Evolutionary conservation across 2,329 filamentous ascomycete species (phyloP), one percentile per base, ranked within the genome.

Genomic region (Penicillium fuscoglaucum): DNA sequence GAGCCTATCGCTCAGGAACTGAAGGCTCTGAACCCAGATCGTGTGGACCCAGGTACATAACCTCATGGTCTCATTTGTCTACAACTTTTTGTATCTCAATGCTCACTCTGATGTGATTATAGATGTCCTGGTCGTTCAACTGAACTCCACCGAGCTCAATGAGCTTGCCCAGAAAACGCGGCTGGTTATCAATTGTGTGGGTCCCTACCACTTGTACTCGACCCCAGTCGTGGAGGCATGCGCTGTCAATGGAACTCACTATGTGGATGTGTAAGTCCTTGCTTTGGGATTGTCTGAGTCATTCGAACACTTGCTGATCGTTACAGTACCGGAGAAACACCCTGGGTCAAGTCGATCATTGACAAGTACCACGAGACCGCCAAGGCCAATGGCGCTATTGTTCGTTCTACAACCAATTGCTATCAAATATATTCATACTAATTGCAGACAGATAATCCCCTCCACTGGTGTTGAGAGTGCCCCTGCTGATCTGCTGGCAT

Each of bases 1-100:
- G 83, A 89, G 64, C 76, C 78, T 41, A 75, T 97, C 12, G 85
- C 87, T 8, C 79, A 86, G 52, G 85, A 90, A 55, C 82, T 93
- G 71, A 86, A 86, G 67, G 72, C 77, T 57, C 68, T 89, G 58
- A 90, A 90, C 70, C 80, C 87, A 2, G 87, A 96, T 72, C 87
- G 93, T 53, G 70, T 79, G 37, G 82, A 84, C 53, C 91, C 92
- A 69, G 85, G 89, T 90, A 83, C 68, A 43, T 31, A 41, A 21
- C 15, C 35, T 41, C 53, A 21, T 9, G 24, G 26, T 35, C 12
- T 10, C 19, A 17, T 17, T 15, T 47, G 7, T 19, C 7, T 39
- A 33, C 7, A 3, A 5, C 28, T 15, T 19, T 39, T 21, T 2
- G 2, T 44, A 3, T 6, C 19, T 39, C 17, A 29, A 44, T 53